Percentiles rank a stretch among this genome's conserved stretches.
Conservation (phyloP, 768 basidiomycete genomes). For the Podaxis mareebaensis region DNA sequence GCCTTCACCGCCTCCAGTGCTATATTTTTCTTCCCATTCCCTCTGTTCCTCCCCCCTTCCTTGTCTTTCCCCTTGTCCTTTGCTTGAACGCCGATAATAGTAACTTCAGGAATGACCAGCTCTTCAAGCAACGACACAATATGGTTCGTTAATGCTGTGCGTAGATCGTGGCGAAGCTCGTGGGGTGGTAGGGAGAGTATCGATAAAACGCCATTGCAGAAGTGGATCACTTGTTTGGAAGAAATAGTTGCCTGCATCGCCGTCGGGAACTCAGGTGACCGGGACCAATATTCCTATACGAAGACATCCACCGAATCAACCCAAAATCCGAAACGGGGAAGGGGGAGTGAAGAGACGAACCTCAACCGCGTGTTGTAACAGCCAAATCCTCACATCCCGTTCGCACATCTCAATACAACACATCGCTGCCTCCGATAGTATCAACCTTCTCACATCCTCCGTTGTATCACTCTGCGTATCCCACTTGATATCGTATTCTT, state of each 20-base stretch:
- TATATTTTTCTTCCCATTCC: not conserved
- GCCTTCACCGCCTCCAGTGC: constrained; percentile 36
- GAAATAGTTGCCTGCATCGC: constrained; percentile 48
- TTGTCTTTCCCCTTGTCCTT: constrained; percentile 22
- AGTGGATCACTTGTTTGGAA: constrained; percentile 43
- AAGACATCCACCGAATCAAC: not conserved
- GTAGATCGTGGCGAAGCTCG: constrained; percentile 21
- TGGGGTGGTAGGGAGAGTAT: constrained; percentile 17
- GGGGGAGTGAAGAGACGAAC: constrained; percentile 30
- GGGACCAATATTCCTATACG: constrained; percentile 55
- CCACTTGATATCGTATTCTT: constrained; percentile 46
- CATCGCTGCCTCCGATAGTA: constrained; percentile 50
- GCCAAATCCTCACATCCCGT: constrained; percentile 45
- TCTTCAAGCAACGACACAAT: constrained; percentile 41
- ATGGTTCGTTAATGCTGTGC: constrained; percentile 26
- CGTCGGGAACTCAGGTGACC: constrained; percentile 26
- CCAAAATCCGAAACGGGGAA: not conserved
- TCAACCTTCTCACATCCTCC: constrained; percentile 30
- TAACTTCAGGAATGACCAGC: constrained; percentile 49
- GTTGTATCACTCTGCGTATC: constrained; percentile 37
- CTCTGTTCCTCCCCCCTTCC: not conserved
- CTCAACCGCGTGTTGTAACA: constrained; percentile 50
- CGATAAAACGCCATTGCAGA: constrained; percentile 27
- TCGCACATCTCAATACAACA: constrained; percentile 52
- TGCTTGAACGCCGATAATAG: constrained; percentile 23